Evolutionary conservation across 129 eudicot species (phyloP).

Genomic region (Artemisia tridentata): DNA sequence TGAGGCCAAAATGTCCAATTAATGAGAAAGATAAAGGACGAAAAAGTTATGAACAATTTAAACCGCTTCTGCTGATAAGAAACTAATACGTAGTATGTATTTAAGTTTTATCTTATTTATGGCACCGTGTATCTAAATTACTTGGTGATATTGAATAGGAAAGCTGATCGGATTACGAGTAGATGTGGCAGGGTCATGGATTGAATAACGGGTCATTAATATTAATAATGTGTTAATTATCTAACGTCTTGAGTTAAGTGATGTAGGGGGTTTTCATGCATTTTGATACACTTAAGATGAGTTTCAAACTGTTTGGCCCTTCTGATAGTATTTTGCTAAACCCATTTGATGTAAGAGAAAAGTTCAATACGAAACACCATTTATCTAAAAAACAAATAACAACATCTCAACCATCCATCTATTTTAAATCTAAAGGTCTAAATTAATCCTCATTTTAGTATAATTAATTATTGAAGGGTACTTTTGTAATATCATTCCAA

Average conservation of each 20-base stretch:
- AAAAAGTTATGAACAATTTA: constrained; percentile 40
- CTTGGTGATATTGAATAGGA: constrained; percentile 3
- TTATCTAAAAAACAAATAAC: too few species aligned
- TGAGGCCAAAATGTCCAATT: too few species aligned
- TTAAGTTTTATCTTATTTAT: constrained; percentile 8
- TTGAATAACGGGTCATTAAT: background rate
- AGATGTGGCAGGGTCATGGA: background rate
- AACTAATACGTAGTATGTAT: constrained; percentile 49
- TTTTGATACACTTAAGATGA: background rate
- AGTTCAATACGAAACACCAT: too few species aligned
- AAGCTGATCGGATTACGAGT: background rate
- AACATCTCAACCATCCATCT: too few species aligned
- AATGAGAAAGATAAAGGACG: constrained; percentile 62
- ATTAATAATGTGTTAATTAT: background rate
- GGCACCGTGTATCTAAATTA: background rate
- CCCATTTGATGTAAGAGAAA: background rate
- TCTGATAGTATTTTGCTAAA: background rate
- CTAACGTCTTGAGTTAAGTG: background rate
- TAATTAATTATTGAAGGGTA: too few species aligned
- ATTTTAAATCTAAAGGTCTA: too few species aligned
- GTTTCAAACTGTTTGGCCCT: background rate
- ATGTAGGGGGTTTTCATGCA: background rate
- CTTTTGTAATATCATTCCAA: too few species aligned
- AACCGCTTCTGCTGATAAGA: constrained; percentile 54
- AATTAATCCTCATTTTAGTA: too few species aligned